Percentiles rank a stretch among this genome's conserved stretches.
Conservation (phyloP, 2,329 filamentous ascomycete species). For the Colletotrichum echinochloae region DNA sequence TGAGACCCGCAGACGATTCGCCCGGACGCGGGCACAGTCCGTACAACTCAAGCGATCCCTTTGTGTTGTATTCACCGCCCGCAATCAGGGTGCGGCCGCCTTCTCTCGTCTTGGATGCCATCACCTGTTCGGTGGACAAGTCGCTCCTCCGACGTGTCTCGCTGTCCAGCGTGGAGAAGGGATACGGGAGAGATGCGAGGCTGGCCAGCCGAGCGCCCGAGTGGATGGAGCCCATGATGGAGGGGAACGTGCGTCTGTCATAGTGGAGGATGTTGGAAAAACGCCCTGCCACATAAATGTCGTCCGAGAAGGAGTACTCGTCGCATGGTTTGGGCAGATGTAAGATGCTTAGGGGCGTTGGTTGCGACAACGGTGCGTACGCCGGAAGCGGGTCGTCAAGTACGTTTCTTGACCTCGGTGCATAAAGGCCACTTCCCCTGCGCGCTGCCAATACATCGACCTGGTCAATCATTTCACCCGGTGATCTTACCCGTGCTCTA, state of each 20-base stretch:
- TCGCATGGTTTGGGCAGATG: slow-evolving; percentile 74
- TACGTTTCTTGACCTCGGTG: slow-evolving; percentile 48
- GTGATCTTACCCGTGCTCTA: slow-evolving; percentile 57
- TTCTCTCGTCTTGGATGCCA: slow-evolving; percentile 62
- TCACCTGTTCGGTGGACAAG: slow-evolving; percentile 66
- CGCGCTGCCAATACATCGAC: slow-evolving; percentile 35
- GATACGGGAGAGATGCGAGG: slow-evolving; percentile 76
- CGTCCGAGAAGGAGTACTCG: slow-evolving; percentile 70
- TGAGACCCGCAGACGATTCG: slow-evolving; percentile 42
- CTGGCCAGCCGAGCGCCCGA: slow-evolving; percentile 85
- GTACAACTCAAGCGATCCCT: slow-evolving; percentile 92
- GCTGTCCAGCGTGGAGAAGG: slow-evolving; percentile 72
- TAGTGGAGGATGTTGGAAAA: slow-evolving; percentile 92
- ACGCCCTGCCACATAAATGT: slow-evolving; percentile 89
- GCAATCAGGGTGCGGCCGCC: slow-evolving; percentile 79
- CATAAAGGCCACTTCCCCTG: slow-evolving; percentile 52
- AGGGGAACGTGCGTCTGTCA: slow-evolving; percentile 86
- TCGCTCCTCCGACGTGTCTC: slow-evolving; percentile 68
- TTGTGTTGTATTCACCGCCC: slow-evolving; percentile 90
- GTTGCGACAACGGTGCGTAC: slow-evolving; percentile 81
- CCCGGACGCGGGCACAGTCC: slow-evolving; percentile 58
- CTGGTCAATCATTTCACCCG: slow-evolving; percentile 45
- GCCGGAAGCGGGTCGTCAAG: slow-evolving; percentile 65
- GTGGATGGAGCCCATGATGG: slow-evolving; percentile 80
- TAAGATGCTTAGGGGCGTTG: slow-evolving; percentile 84